Conservation (phyloP, 495 filamentous ascomycete species). For the Venustampulla echinocandica region DNA sequence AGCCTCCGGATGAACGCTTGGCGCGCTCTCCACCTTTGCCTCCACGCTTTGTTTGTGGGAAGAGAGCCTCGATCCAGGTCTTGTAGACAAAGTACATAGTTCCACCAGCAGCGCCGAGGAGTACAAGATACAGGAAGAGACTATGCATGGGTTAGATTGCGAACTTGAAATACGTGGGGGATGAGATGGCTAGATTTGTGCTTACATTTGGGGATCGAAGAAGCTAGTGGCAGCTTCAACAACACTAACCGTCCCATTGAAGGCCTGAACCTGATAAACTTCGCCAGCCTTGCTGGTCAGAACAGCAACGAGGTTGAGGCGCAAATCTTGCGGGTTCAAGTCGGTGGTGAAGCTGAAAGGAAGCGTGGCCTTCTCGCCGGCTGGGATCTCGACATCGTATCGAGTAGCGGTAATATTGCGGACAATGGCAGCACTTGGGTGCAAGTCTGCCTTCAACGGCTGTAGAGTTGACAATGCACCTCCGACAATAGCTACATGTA, state of each 20-base stretch:
- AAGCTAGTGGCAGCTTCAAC: conserved; percentile 89
- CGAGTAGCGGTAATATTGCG: conserved; percentile 75
- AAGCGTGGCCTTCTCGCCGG: conserved; percentile 65
- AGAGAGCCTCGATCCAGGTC: conserved; percentile 93
- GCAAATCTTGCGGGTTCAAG: conserved; percentile 85
- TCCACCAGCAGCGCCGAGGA: conserved; percentile 64
- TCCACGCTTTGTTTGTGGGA: conserved; percentile 74
- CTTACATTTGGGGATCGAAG: conserved; percentile 94
- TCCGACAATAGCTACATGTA: conserved; percentile 68
- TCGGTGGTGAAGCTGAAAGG: conserved; percentile 83
- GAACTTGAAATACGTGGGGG: conserved; percentile 1
- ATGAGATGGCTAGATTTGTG: not conserved
- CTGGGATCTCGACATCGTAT: conserved; percentile 67
- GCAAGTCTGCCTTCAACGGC: conserved; percentile 38
- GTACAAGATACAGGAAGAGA: conserved; percentile 95
- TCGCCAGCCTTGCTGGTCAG: conserved; percentile 55
- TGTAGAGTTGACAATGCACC: conserved; percentile 60
- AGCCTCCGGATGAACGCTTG: conserved; percentile 44
- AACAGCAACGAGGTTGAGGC: conserved; percentile 63
- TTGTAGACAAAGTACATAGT: conserved; percentile 94
- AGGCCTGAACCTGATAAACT: conserved; percentile 68
- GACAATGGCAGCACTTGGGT: conserved; percentile 47
- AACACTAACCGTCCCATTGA: conserved; percentile 80
- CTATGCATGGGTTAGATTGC: conserved; percentile 39
- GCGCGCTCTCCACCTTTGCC: conserved; percentile 53